Percentiles rank a stretch among this genome's conserved stretches.
These are phyloP conservation scores for Coriolopsis trogii DNA, from an alignment of 1,284 basidiomycete genomes.

Conservation along the genomic window DNA sequence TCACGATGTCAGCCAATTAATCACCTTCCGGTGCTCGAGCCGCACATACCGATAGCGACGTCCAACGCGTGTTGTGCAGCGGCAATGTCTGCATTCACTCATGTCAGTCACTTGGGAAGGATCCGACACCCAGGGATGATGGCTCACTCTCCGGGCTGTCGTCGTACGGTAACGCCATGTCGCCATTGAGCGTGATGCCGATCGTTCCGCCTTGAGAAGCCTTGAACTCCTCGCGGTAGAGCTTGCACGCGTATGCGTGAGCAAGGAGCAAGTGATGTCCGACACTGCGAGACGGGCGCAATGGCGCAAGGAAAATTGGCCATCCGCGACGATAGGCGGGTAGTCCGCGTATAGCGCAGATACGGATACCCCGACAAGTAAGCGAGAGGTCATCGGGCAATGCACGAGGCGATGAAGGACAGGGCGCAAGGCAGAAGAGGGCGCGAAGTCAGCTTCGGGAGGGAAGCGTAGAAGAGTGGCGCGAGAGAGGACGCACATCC, in stretches of 20 bases:
- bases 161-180: conserved; percentile 73
- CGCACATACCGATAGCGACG: conserved; percentile 58
- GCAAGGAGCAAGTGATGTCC: conserved; percentile 71
- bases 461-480: conserved; percentile 6
- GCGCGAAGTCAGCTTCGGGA: conserved; percentile 3
- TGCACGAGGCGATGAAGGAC: background rate
- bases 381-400: background rate
- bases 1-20: conserved; percentile 17
- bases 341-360: background rate
- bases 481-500: conserved; percentile 54
- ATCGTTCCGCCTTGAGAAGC: conserved; percentile 59
- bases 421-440: background rate
- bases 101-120: background rate
- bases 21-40: conserved; percentile 1
- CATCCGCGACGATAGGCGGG: background rate
- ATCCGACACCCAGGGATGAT: background rate
- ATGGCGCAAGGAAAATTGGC: background rate
- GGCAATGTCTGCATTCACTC: conserved; percentile 48
- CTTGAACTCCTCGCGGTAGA: conserved; percentile 67
- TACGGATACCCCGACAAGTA: conserved; percentile 3
- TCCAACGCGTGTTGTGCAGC: conserved; percentile 70
- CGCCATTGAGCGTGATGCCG: conserved; percentile 76
- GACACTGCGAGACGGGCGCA: conserved; percentile 43
- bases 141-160: conserved; percentile 62
- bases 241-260: conserved; percentile 66